Evolutionary conservation across 108 stramenopile genomes (phyloP).

Genomic region (Skeletonema menzelii): DNA sequence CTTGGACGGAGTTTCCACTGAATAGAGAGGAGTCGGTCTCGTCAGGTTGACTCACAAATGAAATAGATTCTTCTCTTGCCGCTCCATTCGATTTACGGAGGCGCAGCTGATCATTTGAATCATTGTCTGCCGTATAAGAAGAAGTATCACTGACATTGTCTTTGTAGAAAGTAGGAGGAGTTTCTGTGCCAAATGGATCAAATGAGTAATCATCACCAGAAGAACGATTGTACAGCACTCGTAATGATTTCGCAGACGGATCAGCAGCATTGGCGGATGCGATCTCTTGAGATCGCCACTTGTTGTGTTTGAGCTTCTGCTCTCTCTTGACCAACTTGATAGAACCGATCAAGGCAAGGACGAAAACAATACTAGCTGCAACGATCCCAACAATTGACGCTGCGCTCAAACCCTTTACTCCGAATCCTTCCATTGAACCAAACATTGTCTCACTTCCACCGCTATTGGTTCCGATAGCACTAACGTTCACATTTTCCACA

Average conservation of each 20-base stretch:
- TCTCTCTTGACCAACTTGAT: conserved; percentile 33
- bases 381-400: conserved; percentile 36
- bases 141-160: neutral
- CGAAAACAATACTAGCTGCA: conserved; percentile 22
- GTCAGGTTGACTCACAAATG: neutral
- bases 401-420: conserved; percentile 6
- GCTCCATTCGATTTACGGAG: conserved; percentile 1
- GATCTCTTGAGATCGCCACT: conserved; percentile 37
- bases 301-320: conserved; percentile 21
- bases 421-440: neutral
- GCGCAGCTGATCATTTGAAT: neutral
- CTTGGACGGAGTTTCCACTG: conserved; percentile 5
- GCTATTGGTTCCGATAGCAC: neutral
- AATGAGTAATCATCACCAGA: conserved; percentile 40
- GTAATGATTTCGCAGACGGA: conserved; percentile 8
- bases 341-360: conserved; percentile 17
- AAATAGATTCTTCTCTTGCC: neutral
- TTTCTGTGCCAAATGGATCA: conserved; percentile 11
- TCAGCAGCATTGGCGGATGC: neutral
- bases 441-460: neutral
- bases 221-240: conserved; percentile 11
- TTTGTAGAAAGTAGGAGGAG: conserved; percentile 2
- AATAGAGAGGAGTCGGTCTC: conserved; percentile 1
- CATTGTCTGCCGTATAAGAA: neutral
- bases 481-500: conserved; percentile 26